Evolutionary conservation across 2,329 filamentous ascomycete species (phyloP).

Genomic region (Pseudocercospora pini-densiflorae): DNA sequence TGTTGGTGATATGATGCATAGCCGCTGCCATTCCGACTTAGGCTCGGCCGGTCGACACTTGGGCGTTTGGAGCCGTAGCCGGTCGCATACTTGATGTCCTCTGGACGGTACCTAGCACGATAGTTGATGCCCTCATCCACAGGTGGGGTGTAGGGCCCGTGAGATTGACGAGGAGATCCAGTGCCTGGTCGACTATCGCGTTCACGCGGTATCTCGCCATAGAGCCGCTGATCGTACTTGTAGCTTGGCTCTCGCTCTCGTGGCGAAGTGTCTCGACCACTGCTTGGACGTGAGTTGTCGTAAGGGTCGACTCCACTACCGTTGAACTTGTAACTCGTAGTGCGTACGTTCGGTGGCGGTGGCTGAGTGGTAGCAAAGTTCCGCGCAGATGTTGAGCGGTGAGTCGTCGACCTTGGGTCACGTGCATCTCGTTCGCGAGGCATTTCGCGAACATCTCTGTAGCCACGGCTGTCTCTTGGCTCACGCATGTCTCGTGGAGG

Average conservation of each 20-base stretch:
- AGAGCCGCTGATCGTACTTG: conserved; percentile 18
- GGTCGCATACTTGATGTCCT: conserved; percentile 43
- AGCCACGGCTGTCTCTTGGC: conserved; percentile 5
- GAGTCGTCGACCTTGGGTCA: conserved; percentile 16
- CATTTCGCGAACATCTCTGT: conserved; percentile 9
- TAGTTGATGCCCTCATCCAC: conserved; percentile 39
- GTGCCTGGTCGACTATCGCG: conserved; percentile 12
- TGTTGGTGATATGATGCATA: conserved; percentile 15
- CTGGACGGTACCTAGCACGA: conserved; percentile 35
- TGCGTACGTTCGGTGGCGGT: conserved; percentile 30
- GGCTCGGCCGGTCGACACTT: conserved; percentile 23
- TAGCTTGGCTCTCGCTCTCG: conserved; percentile 21
- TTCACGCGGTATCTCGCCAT: conserved; percentile 29
- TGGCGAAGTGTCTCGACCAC: conserved; percentile 17
- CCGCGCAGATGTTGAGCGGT: conserved; percentile 31
- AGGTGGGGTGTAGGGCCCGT: conserved; percentile 39
- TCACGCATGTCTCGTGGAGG: conserved; percentile 1
- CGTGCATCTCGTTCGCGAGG: conserved; percentile 19
- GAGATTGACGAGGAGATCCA: conserved; percentile 36
- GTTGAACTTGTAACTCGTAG: conserved; percentile 36
- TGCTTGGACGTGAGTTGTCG: conserved; percentile 23
- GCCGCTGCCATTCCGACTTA: conserved; percentile 24
- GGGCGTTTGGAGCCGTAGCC: conserved; percentile 26
- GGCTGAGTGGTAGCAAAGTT: conserved; percentile 28
- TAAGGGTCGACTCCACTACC: conserved; percentile 29